These are phyloP conservation scores for Hypoxylon cercidicola DNA, from an alignment of 495 filamentous ascomycete species.

Conservation along the genomic window DNA sequence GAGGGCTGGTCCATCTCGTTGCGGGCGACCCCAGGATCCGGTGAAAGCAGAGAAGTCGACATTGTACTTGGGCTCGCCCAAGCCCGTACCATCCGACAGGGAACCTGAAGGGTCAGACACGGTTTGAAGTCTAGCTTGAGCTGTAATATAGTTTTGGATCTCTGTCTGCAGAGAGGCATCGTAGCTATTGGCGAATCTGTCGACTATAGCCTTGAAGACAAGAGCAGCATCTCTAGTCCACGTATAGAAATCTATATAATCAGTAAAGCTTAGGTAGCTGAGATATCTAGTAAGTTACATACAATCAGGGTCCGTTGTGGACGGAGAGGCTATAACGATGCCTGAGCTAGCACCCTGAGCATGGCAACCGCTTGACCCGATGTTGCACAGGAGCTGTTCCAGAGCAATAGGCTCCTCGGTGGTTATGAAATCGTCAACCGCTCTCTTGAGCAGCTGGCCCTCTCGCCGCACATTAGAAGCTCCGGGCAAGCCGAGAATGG, in stretches of 20 bases:
- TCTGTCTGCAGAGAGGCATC: slow-evolving; percentile 57
- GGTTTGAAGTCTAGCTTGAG: slow-evolving; percentile 70
- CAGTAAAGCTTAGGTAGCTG: slow-evolving; percentile 5
- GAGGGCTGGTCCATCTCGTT: slow-evolving; percentile 76
- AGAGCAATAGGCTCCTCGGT: slow-evolving; percentile 64
- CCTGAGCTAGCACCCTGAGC: slow-evolving; percentile 60
- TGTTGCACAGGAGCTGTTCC: slow-evolving; percentile 66
- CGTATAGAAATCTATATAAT: slow-evolving; percentile 64
- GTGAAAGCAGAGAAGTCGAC: slow-evolving; percentile 69
- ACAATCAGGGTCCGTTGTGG: slow-evolving; percentile 69
- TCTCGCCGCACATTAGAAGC: slow-evolving; percentile 48
- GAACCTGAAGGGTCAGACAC: slow-evolving; percentile 69
- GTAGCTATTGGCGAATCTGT: slow-evolving; percentile 67
- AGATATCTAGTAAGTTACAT: slow-evolving; percentile 39
- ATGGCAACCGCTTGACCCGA: slow-evolving; percentile 64
- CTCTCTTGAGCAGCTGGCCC: slow-evolving; percentile 53
- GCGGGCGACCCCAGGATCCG: slow-evolving; percentile 75
- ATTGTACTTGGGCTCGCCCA: slow-evolving; percentile 71
- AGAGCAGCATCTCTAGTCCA: slow-evolving; percentile 80
- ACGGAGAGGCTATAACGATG: slow-evolving; percentile 71
- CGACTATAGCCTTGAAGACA: slow-evolving; percentile 68
- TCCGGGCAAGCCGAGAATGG: slow-evolving; percentile 55
- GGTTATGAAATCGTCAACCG: slow-evolving; percentile 65
- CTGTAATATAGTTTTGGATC: slow-evolving; percentile 67
- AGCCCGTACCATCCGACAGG: slow-evolving; percentile 59